Percentiles rank a stretch among this genome's conserved stretches.
These are phyloP conservation scores for Stemphylium lycopersici DNA, from an alignment of 2,329 filamentous ascomycete species.

Conservation along the genomic window DNA sequence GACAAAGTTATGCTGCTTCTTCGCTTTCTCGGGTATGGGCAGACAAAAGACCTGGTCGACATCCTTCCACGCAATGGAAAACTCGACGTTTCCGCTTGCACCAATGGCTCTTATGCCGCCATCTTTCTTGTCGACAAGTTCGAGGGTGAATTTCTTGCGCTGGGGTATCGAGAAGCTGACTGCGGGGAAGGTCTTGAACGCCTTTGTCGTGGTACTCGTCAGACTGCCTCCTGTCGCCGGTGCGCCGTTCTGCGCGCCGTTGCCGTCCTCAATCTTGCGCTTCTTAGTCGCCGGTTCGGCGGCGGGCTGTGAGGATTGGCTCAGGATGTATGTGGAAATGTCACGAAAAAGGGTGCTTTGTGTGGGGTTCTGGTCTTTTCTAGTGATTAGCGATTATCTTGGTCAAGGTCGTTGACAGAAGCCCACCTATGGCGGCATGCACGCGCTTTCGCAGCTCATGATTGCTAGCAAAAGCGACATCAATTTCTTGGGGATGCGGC, in stretches of 20 bases:
- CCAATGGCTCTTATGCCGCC: slow-evolving; percentile 57
- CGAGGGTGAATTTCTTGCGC: slow-evolving; percentile 67
- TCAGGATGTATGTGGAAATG: slow-evolving; percentile 45
- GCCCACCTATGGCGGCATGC: slow-evolving; percentile 45
- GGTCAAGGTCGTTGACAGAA: not conserved
- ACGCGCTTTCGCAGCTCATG: slow-evolving; percentile 47
- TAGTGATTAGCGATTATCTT: not conserved
- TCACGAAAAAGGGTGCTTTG: slow-evolving; percentile 45
- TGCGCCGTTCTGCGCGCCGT: slow-evolving; percentile 26
- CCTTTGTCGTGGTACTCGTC: slow-evolving; percentile 28
- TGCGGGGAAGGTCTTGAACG: slow-evolving; percentile 51
- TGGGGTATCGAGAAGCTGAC: slow-evolving; percentile 67
- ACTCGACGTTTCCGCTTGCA: slow-evolving; percentile 60
- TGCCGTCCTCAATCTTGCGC: slow-evolving; percentile 46
- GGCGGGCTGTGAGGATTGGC: slow-evolving; percentile 27
- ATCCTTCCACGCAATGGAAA: slow-evolving; percentile 57
- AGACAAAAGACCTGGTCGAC: slow-evolving; percentile 66
- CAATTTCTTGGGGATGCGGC: slow-evolving; percentile 38
- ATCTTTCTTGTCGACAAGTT: slow-evolving; percentile 56
- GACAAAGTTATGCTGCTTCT: slow-evolving; percentile 68
- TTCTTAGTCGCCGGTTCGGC: slow-evolving; percentile 46
- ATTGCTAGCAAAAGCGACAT: slow-evolving; percentile 43
- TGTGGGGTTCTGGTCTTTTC: slow-evolving; percentile 40
- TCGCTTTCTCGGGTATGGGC: slow-evolving; percentile 68
- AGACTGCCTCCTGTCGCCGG: slow-evolving; percentile 25